Base-by-base conservation (phyloP, 371 early-diverging fungal genomes). In the Mucor lusitanicus region DNA sequence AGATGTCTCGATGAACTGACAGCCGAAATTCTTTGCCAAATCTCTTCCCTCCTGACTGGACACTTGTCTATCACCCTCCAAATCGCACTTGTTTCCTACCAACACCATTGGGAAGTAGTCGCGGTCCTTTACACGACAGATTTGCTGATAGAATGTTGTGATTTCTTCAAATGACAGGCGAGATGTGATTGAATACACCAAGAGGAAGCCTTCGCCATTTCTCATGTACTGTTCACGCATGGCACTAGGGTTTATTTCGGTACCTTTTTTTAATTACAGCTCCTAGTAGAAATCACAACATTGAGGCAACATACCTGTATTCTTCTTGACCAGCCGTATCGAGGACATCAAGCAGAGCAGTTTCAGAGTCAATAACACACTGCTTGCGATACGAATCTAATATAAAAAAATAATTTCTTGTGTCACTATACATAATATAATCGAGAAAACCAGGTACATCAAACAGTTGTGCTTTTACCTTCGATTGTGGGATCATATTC, bases 51-150 rank as follows among this genome's bases (percentile, higher is more conserved):
- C 76, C 63, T 69, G 70, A 56, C 66, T 69, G 13, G 69, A 75
- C 12, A 75, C 76, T 53, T 87, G 87, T 60, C 96, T 82, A 59
- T 97, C 94, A 32, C 73, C 68, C 35, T 90, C 90, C 65, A 97
- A 78, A 85, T 99, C 98, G 63, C 90, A 92, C 82, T 99, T 99
- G 88, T 99, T 99, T 17, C 94, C 99, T n/a, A 97, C 89, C n/a
- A 99, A 77, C 54, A 96, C 89, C 61, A 96, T 92, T 17, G 97
- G 97, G 73, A 92, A 94, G 50, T 80, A 85, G 48, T 92, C 92
- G 50, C 83, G 79, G 68, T 95, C 93, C 72, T 95, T 95, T 44
- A 94, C 92, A 27, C 92, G 84, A 35, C 90, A 78, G 42, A 96
- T 93, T 68, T 93, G 91, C 63, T 91, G 86, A 71, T 89, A 85